phyloP scores from a whole-genome alignment of 2,329 filamentous ascomycete genomes.

The Sarocladiaceae sp. region DNA sequence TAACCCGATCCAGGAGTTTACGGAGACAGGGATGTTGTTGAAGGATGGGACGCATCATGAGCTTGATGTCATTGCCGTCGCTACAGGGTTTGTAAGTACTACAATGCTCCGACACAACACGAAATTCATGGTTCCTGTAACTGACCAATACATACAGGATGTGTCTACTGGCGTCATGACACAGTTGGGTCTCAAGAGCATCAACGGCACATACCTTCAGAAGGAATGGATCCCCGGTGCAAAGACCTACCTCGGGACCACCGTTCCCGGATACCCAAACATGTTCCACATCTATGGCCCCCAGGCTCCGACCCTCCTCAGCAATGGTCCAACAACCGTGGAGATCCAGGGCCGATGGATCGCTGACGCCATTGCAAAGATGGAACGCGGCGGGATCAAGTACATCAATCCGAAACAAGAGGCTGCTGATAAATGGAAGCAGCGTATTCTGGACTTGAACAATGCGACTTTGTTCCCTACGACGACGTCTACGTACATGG shows the following conservation, averaged over 20 bases:
- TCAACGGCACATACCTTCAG: conserved; percentile 30
- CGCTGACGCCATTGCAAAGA: conserved; percentile 43
- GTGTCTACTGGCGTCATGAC: conserved; percentile 31
- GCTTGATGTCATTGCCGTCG: conserved; percentile 39
- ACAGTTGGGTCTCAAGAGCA: conserved; percentile 38
- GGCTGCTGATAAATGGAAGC: conserved; percentile 44
- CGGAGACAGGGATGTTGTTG: conserved; percentile 34
- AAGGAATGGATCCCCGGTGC: conserved; percentile 38
- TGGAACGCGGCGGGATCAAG: conserved; percentile 39
- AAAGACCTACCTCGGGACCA: conserved; percentile 40
- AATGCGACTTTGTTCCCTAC: conserved; percentile 44
- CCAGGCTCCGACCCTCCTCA: conserved; percentile 51
- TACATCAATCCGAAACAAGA: conserved; percentile 46
- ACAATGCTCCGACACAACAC: too few species aligned
- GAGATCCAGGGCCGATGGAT: conserved; percentile 57
- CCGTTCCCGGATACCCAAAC: conserved; percentile 41
- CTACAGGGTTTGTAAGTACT: conserved; percentile 40
- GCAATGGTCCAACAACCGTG: conserved; percentile 51
- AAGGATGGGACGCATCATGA: conserved; percentile 36
- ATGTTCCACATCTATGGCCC: conserved; percentile 52
- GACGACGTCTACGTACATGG: conserved; percentile 50
- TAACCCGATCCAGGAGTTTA: conserved; percentile 36
- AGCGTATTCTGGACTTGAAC: conserved; percentile 40
- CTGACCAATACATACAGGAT: too few species aligned
- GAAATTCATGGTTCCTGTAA: too few species aligned